These are phyloP conservation scores for Inosperma sp. DNA, from an alignment of 768 basidiomycete genomes.

Conservation along the genomic window DNA sequence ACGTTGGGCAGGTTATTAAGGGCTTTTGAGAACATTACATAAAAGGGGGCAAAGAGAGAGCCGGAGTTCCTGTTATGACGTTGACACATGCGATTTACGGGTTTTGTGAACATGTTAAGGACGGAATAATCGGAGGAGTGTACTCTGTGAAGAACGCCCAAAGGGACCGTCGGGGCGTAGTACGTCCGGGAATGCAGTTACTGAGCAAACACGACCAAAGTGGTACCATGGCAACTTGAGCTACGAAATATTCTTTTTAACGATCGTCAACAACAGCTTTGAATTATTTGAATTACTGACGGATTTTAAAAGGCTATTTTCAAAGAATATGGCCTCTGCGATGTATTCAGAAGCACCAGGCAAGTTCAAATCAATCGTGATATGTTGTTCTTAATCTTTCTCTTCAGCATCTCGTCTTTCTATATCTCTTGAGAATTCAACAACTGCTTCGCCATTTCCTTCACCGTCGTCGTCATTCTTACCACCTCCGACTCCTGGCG, in stretches of 20 bases:
- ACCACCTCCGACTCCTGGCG: constrained; percentile 60
- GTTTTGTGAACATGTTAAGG: too few species aligned
- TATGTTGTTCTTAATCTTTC: neutral
- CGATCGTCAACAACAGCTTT: neutral
- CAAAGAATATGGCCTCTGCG: constrained; percentile 25
- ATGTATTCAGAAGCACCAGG: constrained; percentile 27
- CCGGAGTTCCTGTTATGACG: too few species aligned
- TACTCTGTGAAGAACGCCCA: constrained; percentile 1
- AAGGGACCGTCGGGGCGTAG: too few species aligned
- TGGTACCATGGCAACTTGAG: constrained; percentile 13
- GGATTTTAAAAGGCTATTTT: neutral
- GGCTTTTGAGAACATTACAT: too few species aligned
- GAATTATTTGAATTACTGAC: neutral
- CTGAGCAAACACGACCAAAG: constrained; percentile 16
- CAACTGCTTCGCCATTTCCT: constrained; percentile 48
- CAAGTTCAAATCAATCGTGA: constrained; percentile 12
- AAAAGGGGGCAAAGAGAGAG: too few species aligned
- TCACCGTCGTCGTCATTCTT: constrained; percentile 65
- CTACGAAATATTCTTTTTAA: neutral
- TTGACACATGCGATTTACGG: too few species aligned
- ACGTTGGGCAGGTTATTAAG: too few species aligned
- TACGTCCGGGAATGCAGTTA: too few species aligned
- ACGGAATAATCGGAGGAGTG: too few species aligned
- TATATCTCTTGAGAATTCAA: constrained; percentile 37
- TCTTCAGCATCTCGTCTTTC: constrained; percentile 27